A percentile compares a stretch with the other conserved stretches of the same genome.
Evolutionary conservation across 306 rosid species (phyloP).

Genomic region (Vachellia collinsii): DNA sequence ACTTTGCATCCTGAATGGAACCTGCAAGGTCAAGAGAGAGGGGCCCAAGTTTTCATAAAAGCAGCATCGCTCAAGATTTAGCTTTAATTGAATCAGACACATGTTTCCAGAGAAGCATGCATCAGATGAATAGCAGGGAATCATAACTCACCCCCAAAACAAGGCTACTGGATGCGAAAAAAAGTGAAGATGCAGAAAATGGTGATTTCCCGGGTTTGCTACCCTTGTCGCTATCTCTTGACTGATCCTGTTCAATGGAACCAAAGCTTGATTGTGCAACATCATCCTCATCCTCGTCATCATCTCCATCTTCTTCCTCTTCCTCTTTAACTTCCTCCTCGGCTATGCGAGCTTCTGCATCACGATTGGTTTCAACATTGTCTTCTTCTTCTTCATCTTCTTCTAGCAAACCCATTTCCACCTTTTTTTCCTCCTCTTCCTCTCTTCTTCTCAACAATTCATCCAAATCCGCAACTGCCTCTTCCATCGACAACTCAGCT

Average conservation of each 20-base stretch:
- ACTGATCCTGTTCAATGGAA: conserved; percentile 57
- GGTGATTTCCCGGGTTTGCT: conserved; percentile 69
- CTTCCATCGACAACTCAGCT: conserved; percentile 75
- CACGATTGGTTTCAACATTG: conserved; percentile 47
- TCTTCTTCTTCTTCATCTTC: conserved; percentile 45
- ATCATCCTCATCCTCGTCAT: conserved; percentile 59
- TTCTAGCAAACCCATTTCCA: conserved; percentile 54
- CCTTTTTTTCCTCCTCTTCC: conserved; percentile 74
- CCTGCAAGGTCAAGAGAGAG: conserved; percentile 56
- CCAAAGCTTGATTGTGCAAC: conserved; percentile 84
- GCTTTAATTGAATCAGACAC: neutral
- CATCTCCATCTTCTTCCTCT: conserved; percentile 53
- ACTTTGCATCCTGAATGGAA: conserved; percentile 65
- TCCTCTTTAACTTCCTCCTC: conserved; percentile 49
- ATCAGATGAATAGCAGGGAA: conserved; percentile 32
- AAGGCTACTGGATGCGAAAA: conserved; percentile 76
- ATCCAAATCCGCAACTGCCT: conserved; percentile 74
- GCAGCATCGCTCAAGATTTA: neutral
- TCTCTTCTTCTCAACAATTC: conserved; percentile 60
- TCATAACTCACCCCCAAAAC: conserved; percentile 76
- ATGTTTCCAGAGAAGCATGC: conserved; percentile 12
- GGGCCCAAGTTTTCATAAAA: conserved; percentile 18
- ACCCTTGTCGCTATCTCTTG: conserved; percentile 50
- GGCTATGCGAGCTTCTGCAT: conserved; percentile 40
- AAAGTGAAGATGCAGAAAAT: conserved; percentile 79